Evolutionary conservation across 257 asterid genomes (phyloP).

Genomic region (Echium plantagineum): DNA sequence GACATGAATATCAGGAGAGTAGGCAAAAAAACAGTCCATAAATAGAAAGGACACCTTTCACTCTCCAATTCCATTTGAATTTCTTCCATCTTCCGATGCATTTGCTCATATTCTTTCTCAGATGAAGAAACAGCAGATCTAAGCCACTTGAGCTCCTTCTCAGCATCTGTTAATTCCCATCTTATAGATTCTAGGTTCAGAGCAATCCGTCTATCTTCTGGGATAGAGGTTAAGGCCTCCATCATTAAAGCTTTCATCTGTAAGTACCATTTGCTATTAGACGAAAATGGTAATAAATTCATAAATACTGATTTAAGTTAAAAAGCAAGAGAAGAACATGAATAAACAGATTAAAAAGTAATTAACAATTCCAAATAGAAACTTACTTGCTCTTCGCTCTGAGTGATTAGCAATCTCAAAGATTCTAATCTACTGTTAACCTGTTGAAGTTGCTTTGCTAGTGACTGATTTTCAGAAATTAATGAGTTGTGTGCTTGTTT

Average conservation of each 20-base stretch:
- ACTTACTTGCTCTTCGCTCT: slow-evolving; percentile 72
- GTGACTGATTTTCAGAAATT: slow-evolving; percentile 56
- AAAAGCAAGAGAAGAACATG: not conserved
- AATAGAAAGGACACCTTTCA: slow-evolving; percentile 48
- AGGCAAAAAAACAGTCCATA: not conserved
- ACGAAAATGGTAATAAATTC: slow-evolving; percentile 5
- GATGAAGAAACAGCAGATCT: slow-evolving; percentile 54
- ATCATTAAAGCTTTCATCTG: slow-evolving; percentile 58
- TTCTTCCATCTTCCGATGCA: slow-evolving; percentile 62
- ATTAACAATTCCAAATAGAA: not conserved
- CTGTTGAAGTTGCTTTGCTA: slow-evolving; percentile 52
- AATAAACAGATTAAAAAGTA: not conserved
- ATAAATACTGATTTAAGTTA: slow-evolving; percentile 7
- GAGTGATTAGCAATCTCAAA: slow-evolving; percentile 49
- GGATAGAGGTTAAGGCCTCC: slow-evolving; percentile 50
- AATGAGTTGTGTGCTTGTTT: slow-evolving; percentile 70
- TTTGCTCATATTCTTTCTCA: slow-evolving; percentile 90
- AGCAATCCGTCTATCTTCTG: slow-evolving; percentile 61
- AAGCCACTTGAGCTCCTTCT: slow-evolving; percentile 85
- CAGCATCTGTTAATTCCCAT: slow-evolving; percentile 86
- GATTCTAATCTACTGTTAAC: slow-evolving; percentile 46
- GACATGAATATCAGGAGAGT: not conserved
- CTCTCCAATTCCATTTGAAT: slow-evolving; percentile 46
- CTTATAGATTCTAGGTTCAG: slow-evolving; percentile 52
- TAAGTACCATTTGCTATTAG: slow-evolving; percentile 21